Base-by-base conservation (phyloP, 2,329 filamentous ascomycete genomes). In the Curvularia sp. region DNA sequence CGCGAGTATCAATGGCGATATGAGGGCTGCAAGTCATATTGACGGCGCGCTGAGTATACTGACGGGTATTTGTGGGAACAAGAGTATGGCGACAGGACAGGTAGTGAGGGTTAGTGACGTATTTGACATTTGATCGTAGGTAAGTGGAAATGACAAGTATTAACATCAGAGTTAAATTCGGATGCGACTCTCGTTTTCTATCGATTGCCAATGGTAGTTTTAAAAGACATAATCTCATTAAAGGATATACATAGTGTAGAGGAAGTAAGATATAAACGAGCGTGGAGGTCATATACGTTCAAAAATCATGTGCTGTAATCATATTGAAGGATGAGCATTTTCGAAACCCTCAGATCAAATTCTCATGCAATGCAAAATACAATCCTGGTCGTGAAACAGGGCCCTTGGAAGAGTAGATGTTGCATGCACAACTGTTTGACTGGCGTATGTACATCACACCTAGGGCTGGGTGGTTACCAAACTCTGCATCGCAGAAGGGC, bases 41-140 rank as follows among this genome's bases (percentile, higher is more conserved):
- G 85, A 88, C 58, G 86, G 86, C 0, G 85, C 85, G 0, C 74
- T 84, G 54, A 86, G 84, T 0, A 87, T 88, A 33, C 61, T 87
- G 55, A 87, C 85, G 0, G 86, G 85, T 0, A 85, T 88, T 49
- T 85, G 84, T 5, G 85, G 85, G 0, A 88, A 88, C 55, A 77
- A 76, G 58, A 86, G 84, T 0, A 85, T 88, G 22, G 80, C 80
- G 0, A 87, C 83, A 0, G 85, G 85, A 0, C 81, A 86, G 58
- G 82, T 84, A 0, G 81, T 88, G 0, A 82, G 81, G 35, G 83
- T 87, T 0, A 82, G 85, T 49, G 84, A 87, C 59, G 57, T 77
- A 4, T 65, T 71, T 39, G 33, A 49, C 13, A 18, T 49, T 8
- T 47, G 44, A 47, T 10, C 18, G 12, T 5, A 31, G 22, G 5